Evolutionary conservation across 2,329 filamentous ascomycete genomes (phyloP), one percentile per base, ranked within the genome.

Genomic region (Blastomyces emzantsi): DNA sequence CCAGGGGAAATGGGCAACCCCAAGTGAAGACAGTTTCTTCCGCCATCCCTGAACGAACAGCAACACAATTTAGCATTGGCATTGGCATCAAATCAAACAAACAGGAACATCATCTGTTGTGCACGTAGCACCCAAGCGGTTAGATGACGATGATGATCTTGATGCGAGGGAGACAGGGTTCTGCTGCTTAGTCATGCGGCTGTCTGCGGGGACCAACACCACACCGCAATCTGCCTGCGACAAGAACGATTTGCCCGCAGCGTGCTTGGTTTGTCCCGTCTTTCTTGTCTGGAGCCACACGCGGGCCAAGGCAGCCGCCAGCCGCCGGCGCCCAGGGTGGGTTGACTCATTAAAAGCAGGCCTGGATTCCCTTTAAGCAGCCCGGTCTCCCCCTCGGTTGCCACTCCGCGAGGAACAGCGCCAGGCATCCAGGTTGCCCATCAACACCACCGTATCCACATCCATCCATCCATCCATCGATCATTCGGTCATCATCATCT

Each of bases 1-100:
- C 94, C 94, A 99, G 13, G 94, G 93, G 74, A 97, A 97, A 64
- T 85, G 81, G 65, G 94, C 94, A 66, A 97, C 88, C 68, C 89
- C 86, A 68, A 95, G 86, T 69, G 87, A 86, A 1, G 92, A 89
- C 45, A 99, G 83, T 77, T 95, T 97, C 71, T 87, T 83, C 81
- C 97, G 92, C 94, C 94, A 99, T 79, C 88, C 90, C 92, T 97
- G 74, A 66, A 28, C 13, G 22, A 67, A 25, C 47, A 62, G 54
- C 45, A 58, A 59, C 25, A 62, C 17, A 62, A 54, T 49, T 30
- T 39, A 25, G 39, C 11, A 17, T 17, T n/a, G 28, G 28, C 49
- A 45, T 43, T 62, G 52, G 63, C 25, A 45, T 28, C 52, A 58
- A 57, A 45, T 25, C 62, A 28, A 58, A 33, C 25, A 33, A 60